Evolutionary conservation across 2,329 filamentous ascomycete genomes (phyloP).

Genomic region (Grosmannia serpens): DNA sequence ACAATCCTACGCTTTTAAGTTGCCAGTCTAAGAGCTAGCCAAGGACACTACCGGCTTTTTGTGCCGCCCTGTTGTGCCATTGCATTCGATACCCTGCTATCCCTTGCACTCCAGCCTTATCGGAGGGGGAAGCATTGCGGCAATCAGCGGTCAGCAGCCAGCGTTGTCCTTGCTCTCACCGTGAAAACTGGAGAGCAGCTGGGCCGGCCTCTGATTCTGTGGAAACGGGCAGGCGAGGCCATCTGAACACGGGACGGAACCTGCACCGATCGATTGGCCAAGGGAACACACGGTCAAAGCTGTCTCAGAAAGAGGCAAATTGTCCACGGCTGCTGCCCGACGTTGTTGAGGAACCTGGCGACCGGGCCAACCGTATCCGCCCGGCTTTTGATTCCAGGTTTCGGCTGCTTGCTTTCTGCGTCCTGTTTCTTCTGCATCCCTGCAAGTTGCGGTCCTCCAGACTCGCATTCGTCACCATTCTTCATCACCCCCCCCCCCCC

Average conservation of each 20-base stretch:
- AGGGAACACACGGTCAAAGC: neutral
- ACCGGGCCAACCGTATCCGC: neutral
- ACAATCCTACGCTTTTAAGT: neutral
- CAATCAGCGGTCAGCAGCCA: too few relatives aligned
- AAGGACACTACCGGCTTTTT: neutral
- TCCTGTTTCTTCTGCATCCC: neutral
- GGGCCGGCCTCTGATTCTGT: neutral
- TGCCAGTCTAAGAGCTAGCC: neutral
- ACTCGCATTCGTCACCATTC: neutral
- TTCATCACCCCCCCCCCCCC: conserved; percentile 2
- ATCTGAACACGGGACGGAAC: neutral
- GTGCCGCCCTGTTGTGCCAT: neutral
- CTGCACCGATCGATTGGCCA: neutral
- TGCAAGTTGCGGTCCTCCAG: neutral
- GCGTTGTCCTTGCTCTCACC: too few relatives aligned
- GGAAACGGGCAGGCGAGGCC: neutral
- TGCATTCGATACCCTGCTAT: neutral
- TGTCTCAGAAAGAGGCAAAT: neutral
- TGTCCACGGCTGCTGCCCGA: neutral
- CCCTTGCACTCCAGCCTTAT: too few relatives aligned
- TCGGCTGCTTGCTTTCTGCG: neutral
- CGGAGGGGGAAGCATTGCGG: too few relatives aligned
- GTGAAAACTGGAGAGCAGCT: neutral
- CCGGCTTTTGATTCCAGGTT: neutral
- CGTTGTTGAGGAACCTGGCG: too few relatives aligned